Evolutionary conservation across 2,329 filamentous ascomycete genomes (phyloP).

Genomic region (Teratosphaeria destructans): DNA sequence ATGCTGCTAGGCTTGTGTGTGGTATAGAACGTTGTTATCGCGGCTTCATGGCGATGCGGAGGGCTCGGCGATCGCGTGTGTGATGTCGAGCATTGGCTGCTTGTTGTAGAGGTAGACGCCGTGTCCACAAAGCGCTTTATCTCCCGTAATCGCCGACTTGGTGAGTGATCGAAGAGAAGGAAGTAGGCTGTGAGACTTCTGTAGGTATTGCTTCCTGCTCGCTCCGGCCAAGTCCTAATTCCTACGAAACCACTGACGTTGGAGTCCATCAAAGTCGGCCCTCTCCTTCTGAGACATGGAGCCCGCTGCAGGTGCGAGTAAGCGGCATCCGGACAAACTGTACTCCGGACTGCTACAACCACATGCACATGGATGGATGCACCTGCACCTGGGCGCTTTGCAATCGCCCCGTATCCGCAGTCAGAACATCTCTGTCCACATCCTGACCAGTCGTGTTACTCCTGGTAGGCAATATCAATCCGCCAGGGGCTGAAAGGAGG

Average conservation of each 20-base stretch:
- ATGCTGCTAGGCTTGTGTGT: slow-evolving; percentile 30
- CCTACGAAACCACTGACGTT: not conserved
- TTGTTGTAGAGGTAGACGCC: not conserved
- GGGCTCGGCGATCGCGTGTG: not conserved
- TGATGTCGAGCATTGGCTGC: not conserved
- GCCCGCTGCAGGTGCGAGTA: not conserved
- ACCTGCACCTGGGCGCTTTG: not conserved
- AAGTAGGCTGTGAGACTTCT: not conserved
- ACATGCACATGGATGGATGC: not conserved
- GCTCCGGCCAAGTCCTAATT: not conserved
- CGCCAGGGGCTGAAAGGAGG: not conserved
- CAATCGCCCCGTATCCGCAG: not conserved
- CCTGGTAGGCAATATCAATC: not conserved
- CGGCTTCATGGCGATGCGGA: slow-evolving; percentile 8
- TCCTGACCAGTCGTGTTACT: too few species aligned
- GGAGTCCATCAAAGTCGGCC: not conserved
- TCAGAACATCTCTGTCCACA: not conserved
- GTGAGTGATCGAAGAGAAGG: not conserved
- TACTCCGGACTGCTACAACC: not conserved
- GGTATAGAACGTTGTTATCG: slow-evolving; percentile 7
- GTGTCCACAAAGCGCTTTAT: not conserved
- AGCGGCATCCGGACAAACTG: not conserved
- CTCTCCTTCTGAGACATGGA: not conserved
- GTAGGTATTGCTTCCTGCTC: not conserved
- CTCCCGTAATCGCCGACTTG: not conserved